Conservation (phyloP, 192 early-diverging fungal genomes). For the Coemansia sp. region DNA sequence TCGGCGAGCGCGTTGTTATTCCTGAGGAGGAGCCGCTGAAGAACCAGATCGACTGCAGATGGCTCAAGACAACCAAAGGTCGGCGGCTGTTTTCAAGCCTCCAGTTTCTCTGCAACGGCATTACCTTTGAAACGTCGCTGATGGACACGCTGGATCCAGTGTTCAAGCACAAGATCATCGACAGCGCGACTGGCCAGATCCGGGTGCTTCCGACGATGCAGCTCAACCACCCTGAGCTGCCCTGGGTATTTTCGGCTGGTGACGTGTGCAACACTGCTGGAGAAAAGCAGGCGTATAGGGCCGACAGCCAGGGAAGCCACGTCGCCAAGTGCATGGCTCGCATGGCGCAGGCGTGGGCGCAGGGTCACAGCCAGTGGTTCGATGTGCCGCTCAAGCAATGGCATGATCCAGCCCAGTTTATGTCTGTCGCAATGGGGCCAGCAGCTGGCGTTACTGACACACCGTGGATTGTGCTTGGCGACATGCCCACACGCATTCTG, state of each 20-base stretch:
- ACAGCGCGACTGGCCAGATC: slow-evolving; percentile 59
- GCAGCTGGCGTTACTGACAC: slow-evolving; percentile 46
- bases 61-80: slow-evolving; percentile 50
- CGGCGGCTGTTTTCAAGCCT: slow-evolving; percentile 44
- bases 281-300: slow-evolving; percentile 52
- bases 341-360: slow-evolving; percentile 47
- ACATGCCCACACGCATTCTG: slow-evolving; percentile 48
- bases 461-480: slow-evolving; percentile 54
- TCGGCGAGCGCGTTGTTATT: slow-evolving; percentile 60
- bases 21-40: slow-evolving; percentile 60
- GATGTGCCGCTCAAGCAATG: slow-evolving; percentile 46
- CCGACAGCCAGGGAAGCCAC: slow-evolving; percentile 47
- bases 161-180: slow-evolving; percentile 46
- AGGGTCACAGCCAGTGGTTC: slow-evolving; percentile 41
- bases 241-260: slow-evolving; percentile 73
- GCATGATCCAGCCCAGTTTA: slow-evolving; percentile 52
- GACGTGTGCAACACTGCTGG: slow-evolving; percentile 57
- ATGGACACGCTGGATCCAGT: slow-evolving; percentile 55
- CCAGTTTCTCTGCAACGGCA: slow-evolving; percentile 74
- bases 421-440: slow-evolving; percentile 48
- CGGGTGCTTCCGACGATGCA: slow-evolving; percentile 71
- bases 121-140: slow-evolving; percentile 65
- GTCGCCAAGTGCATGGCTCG: slow-evolving; percentile 49
- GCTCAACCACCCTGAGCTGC: slow-evolving; percentile 59
- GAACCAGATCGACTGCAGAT: slow-evolving; percentile 30